Evolutionary conservation across 768 basidiomycete species (phyloP), one percentile per base, ranked within the genome.

Genomic region (Panus rudis): DNA sequence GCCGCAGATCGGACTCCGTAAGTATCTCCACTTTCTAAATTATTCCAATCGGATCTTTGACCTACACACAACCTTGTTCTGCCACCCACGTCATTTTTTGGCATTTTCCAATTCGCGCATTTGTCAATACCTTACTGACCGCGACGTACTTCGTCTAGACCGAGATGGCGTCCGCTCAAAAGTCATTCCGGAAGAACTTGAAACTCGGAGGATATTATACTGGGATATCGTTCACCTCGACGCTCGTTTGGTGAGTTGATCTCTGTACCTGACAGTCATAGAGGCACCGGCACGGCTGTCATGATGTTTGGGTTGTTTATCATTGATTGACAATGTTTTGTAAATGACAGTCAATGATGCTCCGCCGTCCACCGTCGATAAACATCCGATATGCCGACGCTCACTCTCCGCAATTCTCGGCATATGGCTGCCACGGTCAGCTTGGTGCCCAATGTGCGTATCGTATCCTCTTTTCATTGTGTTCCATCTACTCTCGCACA

Each of bases 221-320:
- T 86, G 84, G 84, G 81, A 84, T 59, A 65, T 85, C 51, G 68
- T 84, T 41, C 79, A 80, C 56, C 63, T 84, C 59, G 84, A 86
- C 53, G 63, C 66, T 37, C 79, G 80, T 46, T 68, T 82, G 32
- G 81, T 84, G 72, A 67, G 81, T 51, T 25, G 23, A 27, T n/a
- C 38, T 8, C 19, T 39, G 41, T 26, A 34, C 25, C 27, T n/a
- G 30, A 30, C 50, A 85, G 83, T 78, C 78, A 43, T 65, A 84
- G 24, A 82, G 80, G 42, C 73, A 84, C 14, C 79, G 84, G 20
- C 76, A 41, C 48, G 41, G 52, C 47, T 49, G 57, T 19, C 46
- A 24, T 17, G 20, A 20, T 17, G 20, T 37, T n/a, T n/a, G n/a
- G n/a, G n/a, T n/a, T 41, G 16, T 24, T 33, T 44, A 41, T 34